Base-by-base conservation (phyloP, 768 basidiomycete species). In the Royoungia palumana region DNA sequence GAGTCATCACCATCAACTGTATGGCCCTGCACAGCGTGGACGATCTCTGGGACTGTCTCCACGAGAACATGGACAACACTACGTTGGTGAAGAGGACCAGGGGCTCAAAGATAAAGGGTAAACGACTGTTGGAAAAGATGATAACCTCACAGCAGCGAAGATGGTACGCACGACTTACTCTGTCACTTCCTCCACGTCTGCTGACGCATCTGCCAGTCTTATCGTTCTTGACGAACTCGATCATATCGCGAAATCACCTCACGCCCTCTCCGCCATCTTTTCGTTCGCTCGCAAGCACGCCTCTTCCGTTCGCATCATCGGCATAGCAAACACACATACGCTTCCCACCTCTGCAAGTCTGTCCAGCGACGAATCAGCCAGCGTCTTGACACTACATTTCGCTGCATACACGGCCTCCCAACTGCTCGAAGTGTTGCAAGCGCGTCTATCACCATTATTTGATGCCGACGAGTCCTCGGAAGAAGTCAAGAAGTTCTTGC, bases 261-360 rank as follows among this genome's bases (percentile, higher is more conserved):
- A 81, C 55, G 68, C 79, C 9, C 72, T 92, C 39, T 63, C 77
- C 2, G 69, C 81, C 11, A 68, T 94, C 39, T 89, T 93, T 65
- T 74, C 81, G 5, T 72, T 92, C n/a, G 77, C 85, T 10, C 75
- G 78, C 43, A 66, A 75, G 5, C 70, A 80, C 43, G 63, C 77
- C 1, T 66, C 76, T 10, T 70, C 68, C 32, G 65, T 93, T 48
- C 81, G 89, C 41, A 57, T 92, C 35, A 83, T 94, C 57, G 89
- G 87, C 32, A 92, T 94, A 61, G 89, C 91, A 35, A 94, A 94
- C 59, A 89, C 87, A 2, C 91, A 93, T 58, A 91, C 89, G 6
- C 79, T 94, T 21, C 83, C 86, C 2, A 76, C 82, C 3, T 74
- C 82, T 0, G 61, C 69, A 9, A 71, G 72, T 12, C 51, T 74